phyloP scores from a whole-genome alignment of 768 basidiomycete species.

The Leccinellum albellum region DNA sequence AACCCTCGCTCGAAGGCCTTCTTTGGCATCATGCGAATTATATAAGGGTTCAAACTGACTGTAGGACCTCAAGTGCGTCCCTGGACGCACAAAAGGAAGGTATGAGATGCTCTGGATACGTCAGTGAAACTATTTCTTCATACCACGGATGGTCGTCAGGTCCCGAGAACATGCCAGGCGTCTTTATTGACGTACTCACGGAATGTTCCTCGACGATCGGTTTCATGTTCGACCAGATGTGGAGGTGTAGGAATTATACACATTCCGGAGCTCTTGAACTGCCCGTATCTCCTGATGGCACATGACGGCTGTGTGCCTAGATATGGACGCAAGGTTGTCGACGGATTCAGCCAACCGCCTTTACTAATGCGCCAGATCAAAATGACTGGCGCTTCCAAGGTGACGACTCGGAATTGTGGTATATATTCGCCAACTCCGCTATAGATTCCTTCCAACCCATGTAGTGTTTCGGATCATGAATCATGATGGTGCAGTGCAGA shows the following conservation, averaged over 20 bases:
- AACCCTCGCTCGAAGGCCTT: neutral
- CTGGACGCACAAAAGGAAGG: neutral
- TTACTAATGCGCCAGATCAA: neutral
- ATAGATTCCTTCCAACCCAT: neutral
- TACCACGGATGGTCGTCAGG: neutral
- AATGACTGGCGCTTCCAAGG: neutral
- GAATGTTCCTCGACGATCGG: neutral
- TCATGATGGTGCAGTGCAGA: constrained; percentile 7
- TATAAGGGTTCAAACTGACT: constrained; percentile 1
- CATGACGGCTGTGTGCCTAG: neutral
- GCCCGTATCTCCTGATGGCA: neutral
- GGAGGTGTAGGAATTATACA: neutral
- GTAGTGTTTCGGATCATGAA: constrained; percentile 8
- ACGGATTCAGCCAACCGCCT: neutral
- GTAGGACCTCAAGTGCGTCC: constrained; percentile 12
- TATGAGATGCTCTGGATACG: neutral
- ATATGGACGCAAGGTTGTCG: neutral
- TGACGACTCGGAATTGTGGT: too few relatives aligned
- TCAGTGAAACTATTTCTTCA: constrained; percentile 3
- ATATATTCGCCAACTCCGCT: neutral
- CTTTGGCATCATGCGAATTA: constrained; percentile 1
- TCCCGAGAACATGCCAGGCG: neutral
- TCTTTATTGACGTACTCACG: neutral
- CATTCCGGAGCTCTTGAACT: neutral
- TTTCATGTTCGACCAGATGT: neutral